Base-by-base conservation (phyloP, 2,329 filamentous ascomycete species). In the Pseudopithomyces maydicus region DNA sequence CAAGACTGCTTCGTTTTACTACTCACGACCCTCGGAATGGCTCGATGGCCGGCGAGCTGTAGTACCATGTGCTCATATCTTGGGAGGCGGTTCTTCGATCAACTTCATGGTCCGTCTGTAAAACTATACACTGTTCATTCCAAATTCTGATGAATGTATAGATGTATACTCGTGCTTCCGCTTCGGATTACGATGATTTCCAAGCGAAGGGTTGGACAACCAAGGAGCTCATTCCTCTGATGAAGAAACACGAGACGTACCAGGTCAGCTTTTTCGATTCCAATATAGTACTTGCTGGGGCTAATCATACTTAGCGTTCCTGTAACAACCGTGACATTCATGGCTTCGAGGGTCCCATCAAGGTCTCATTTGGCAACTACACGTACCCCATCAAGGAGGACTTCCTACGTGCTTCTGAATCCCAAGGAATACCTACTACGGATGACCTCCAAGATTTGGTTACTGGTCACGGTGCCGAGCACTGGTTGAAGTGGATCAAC, bases 401-500 rank as follows among this genome's bases (percentile, higher is more conserved):
- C 75, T 92, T 92, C 80, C 79, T 92, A 36, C 82, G 89, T 19
- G 88, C 89, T 15, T 81, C 85, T 2, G 89, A 92, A 67, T 88
- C 87, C 0, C 89, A 91, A 70, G 90, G 86, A 19, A 91, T 92
- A 56, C 90, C 87, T 0, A 81, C 85, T 12, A 90, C 90, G 12
- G 90, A 93, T 70, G 90, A 93, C 70, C 80, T 91, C 3, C 87
- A 93, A 72, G 90, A 93, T 67, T 78, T 92, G 51, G 79, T 78
- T 26, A 90, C 88, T 1, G 88, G 78, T 72, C 81, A 84, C 44
- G 90, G 90, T 60, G 90, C 89, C 44, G 89, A 92, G 77, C 90
- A 92, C 63, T 93, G 90, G 90, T 79, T 93, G 54, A 92, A 93
- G 77, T 93, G 90, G 90, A 92, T 93, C 76, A 92, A 93, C 69